Conservation (phyloP, 2,329 filamentous ascomycete species). For the Dactylellina haptotyla region DNA sequence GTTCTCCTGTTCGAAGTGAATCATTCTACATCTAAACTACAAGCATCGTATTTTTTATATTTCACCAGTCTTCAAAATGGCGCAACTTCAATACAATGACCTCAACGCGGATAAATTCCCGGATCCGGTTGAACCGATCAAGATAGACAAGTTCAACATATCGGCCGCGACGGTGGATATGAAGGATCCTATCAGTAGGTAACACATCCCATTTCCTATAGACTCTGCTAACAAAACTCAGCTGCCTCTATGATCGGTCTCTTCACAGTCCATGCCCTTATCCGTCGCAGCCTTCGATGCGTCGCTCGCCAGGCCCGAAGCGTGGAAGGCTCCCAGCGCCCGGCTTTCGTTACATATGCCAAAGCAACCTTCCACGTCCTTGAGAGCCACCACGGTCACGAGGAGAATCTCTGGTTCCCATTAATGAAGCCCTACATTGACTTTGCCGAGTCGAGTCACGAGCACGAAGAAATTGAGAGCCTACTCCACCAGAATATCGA, state of each 20-base stretch:
- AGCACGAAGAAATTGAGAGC: conserved; percentile 54
- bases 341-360: conserved; percentile 50
- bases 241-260: conserved; percentile 24
- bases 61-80: conserved; percentile 17
- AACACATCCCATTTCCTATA: not conserved
- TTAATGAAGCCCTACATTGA: conserved; percentile 52
- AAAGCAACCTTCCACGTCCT: conserved; percentile 40
- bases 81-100: conserved; percentile 42
- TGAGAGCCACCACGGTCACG: conserved; percentile 50
- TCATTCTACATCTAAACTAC: no score
- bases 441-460: conserved; percentile 53
- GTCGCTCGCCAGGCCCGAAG: conserved; percentile 49
- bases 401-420: conserved; percentile 54
- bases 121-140: conserved; percentile 51
- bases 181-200: conserved; percentile 50
- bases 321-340: conserved; percentile 35
- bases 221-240: conserved; percentile 1
- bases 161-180: conserved; percentile 47
- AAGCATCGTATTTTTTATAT: not conserved
- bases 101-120: conserved; percentile 55
- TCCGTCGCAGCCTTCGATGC: conserved; percentile 52
- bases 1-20: no score
- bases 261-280: conserved; percentile 43
- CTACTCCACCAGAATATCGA: conserved; percentile 32
- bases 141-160: conserved; percentile 48